Evolutionary conservation across 2,329 filamentous ascomycete species (phyloP).

Genomic region (Alternaria postmessia): DNA sequence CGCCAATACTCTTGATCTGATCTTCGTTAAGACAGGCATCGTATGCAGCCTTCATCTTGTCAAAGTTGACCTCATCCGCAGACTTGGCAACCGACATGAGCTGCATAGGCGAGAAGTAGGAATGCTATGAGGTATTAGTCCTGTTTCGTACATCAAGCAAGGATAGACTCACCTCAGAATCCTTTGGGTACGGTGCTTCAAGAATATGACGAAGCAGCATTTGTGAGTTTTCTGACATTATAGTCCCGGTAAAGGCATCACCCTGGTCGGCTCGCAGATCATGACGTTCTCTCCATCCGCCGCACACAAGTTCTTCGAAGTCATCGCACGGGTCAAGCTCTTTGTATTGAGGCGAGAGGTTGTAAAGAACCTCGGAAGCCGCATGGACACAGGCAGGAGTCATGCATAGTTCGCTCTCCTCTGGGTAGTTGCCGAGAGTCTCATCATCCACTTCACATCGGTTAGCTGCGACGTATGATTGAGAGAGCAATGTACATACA

Average conservation of each 20-base stretch:
- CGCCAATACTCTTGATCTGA: constrained; percentile 63
- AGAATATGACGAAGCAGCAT: constrained; percentile 69
- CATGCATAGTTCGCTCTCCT: constrained; percentile 53
- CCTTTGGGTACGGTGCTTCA: constrained; percentile 62
- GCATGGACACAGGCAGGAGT: constrained; percentile 70
- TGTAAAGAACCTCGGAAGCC: constrained; percentile 68
- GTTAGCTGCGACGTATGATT: background rate
- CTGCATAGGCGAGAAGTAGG: constrained; percentile 57
- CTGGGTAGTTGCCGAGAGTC: constrained; percentile 5
- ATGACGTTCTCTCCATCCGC: constrained; percentile 70
- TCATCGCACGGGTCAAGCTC: constrained; percentile 72
- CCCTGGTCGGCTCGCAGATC: constrained; percentile 72
- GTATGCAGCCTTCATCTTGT: constrained; percentile 71
- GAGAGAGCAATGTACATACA: background rate
- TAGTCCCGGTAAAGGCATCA: constrained; percentile 66
- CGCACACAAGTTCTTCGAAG: constrained; percentile 73
- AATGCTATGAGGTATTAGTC: constrained; percentile 52
- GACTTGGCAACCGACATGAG: constrained; percentile 47
- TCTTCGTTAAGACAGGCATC: constrained; percentile 71
- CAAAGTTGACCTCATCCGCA: constrained; percentile 69
- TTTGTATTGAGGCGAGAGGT: constrained; percentile 68
- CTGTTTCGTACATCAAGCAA: background rate
- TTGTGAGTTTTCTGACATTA: constrained; percentile 69
- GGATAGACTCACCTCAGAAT: constrained; percentile 27
- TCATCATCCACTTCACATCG: constrained; percentile 13